phyloP scores from a whole-genome alignment of 2,329 filamentous ascomycete genomes.

The Sphaerulina vaccinii region DNA sequence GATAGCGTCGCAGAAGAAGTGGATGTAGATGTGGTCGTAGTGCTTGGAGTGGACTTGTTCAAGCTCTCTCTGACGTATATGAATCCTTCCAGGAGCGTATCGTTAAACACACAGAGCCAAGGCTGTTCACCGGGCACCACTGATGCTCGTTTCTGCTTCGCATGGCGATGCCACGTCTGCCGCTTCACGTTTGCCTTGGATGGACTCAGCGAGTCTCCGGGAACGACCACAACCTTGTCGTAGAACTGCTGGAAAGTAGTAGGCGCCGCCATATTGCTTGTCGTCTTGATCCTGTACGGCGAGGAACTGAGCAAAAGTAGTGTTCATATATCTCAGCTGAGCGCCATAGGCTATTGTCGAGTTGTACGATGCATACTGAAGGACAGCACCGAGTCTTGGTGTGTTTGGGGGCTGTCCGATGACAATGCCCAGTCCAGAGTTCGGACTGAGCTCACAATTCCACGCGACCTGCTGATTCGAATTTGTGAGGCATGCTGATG shows the following conservation, averaged over 20 bases:
- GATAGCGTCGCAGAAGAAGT: constrained; percentile 9
- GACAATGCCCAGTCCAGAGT: constrained; percentile 31
- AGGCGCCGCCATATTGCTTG: constrained; percentile 58
- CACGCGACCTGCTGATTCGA: constrained; percentile 58
- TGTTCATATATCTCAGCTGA: constrained; percentile 52
- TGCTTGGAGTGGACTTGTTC: too few relatives aligned
- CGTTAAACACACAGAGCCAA: constrained; percentile 71
- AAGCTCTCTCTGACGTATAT: constrained; percentile 62
- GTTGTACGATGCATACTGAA: constrained; percentile 34
- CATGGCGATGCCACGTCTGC: constrained; percentile 32
- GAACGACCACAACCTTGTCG: constrained; percentile 63
- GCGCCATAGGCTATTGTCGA: constrained; percentile 56
- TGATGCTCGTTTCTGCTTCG: constrained; percentile 45
- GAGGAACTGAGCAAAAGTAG: constrained; percentile 44
- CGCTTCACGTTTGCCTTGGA: constrained; percentile 23
- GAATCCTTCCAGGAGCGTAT: constrained; percentile 65
- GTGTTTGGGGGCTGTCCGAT: constrained; percentile 26
- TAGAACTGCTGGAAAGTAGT: constrained; percentile 63
- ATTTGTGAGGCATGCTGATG: constrained; percentile 59
- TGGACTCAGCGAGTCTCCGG: constrained; percentile 36
- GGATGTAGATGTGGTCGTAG: constrained; percentile 22
- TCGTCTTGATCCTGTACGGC: constrained; percentile 60
- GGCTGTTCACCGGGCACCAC: constrained; percentile 59
- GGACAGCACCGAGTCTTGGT: constrained; percentile 29
- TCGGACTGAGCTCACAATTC: constrained; percentile 56